Conservation (phyloP, 192 early-diverging fungal genomes). For the Pilaira anomala region DNA sequence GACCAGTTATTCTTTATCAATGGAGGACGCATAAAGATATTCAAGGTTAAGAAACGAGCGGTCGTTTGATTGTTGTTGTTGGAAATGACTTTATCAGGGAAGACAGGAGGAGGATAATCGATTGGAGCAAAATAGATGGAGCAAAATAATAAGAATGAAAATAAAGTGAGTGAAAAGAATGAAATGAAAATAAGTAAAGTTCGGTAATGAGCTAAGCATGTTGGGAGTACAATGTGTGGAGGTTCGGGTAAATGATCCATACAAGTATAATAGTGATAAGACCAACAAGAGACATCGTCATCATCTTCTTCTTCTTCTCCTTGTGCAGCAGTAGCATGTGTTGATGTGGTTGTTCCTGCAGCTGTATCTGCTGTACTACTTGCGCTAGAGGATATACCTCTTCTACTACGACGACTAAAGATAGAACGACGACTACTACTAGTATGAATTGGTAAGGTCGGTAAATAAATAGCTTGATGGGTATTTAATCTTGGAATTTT, state of each 20-base stretch:
- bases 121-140: constrained; percentile 30
- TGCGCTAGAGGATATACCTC: neutral
- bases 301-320: too few species aligned
- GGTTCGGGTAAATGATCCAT: constrained; percentile 5
- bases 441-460: neutral
- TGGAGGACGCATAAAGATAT: constrained; percentile 73
- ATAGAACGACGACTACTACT: neutral
- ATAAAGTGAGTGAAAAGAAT: constrained; percentile 14
- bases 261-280: constrained; percentile 5
- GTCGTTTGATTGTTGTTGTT: constrained; percentile 4
- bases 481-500: constrained; percentile 31
- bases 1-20: constrained; percentile 66
- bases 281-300: neutral
- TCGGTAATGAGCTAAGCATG: constrained; percentile 13
- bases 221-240: neutral
- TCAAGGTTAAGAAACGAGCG: constrained; percentile 60
- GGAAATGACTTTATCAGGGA: constrained; percentile 32
- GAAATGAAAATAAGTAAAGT: constrained; percentile 18
- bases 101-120: constrained; percentile 20
- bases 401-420: neutral
- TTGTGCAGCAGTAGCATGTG: too few species aligned
- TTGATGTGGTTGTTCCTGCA: too few species aligned
- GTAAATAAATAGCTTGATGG: constrained; percentile 33
- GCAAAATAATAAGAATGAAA: constrained; percentile 32
- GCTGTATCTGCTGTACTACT: neutral